Percentiles rank a stretch among this genome's conserved stretches.
Conservation (phyloP, 139 green algal genomes). For the Mesotaenium endlicherianum region DNA sequence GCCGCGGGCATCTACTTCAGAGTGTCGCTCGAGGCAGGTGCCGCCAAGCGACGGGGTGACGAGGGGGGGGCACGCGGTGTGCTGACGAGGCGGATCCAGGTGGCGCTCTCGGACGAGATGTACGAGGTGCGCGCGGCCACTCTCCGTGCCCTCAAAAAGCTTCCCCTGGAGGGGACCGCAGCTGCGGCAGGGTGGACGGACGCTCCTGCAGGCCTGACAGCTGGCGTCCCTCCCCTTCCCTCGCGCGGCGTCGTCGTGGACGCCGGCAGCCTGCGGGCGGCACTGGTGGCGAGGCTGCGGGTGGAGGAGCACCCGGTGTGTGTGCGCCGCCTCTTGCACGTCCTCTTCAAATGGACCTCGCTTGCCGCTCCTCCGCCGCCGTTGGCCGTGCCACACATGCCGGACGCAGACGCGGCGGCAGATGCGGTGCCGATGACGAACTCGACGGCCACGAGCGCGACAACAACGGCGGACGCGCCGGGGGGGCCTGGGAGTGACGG, state of each 20-base stretch:
- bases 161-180: too few species aligned
- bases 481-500: not conserved
- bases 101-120: constrained; percentile 9
- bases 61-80: not conserved
- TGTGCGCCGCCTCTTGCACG: constrained; percentile 7
- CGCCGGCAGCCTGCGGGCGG: not conserved
- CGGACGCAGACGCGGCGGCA: not conserved
- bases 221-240: too few species aligned
- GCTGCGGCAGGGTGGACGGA: not conserved
- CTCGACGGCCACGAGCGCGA: not conserved
- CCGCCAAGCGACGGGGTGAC: too few species aligned
- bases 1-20: constrained; percentile 17
- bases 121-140: constrained; percentile 13
- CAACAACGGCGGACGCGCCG: not conserved
- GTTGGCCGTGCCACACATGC: too few species aligned
- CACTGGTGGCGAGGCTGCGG: not conserved
- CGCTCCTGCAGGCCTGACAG: too few species aligned
- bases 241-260: not conserved
- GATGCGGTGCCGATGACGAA: not conserved
- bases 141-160: not conserved
- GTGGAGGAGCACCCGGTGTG: constrained; percentile 21
- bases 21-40: not conserved
- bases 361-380: too few species aligned
- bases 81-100: not conserved
- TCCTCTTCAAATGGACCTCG: constrained; percentile 14